These are phyloP conservation scores for Prunus mume DNA, from an alignment of 306 rosid genomes.

Conservation along the genomic window DNA sequence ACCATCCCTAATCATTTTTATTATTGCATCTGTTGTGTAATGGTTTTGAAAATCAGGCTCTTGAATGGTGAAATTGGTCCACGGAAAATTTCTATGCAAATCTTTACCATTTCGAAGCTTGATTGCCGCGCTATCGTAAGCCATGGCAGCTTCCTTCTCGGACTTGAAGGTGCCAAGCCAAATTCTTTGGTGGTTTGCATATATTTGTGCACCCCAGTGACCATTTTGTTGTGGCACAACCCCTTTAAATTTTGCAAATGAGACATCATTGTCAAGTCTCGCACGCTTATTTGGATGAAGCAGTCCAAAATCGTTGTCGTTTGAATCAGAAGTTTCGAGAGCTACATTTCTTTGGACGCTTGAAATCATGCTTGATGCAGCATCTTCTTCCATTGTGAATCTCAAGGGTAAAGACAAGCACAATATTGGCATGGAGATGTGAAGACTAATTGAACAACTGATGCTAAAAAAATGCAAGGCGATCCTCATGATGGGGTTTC, in stretches of 20 bases:
- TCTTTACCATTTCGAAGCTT: slow-evolving; percentile 64
- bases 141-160: slow-evolving; percentile 74
- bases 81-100: slow-evolving; percentile 63
- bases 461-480: background rate
- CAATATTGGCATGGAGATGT: slow-evolving; percentile 5
- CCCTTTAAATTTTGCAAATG: slow-evolving; percentile 58
- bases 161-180: slow-evolving; percentile 93
- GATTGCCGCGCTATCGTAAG: slow-evolving; percentile 73
- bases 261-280: slow-evolving; percentile 5
- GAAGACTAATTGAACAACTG: background rate
- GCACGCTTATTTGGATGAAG: slow-evolving; percentile 22
- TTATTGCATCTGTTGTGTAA: slow-evolving; percentile 39
- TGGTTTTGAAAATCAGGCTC: slow-evolving; percentile 67
- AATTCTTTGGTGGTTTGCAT: slow-evolving; percentile 75
- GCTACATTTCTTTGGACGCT: background rate
- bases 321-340: slow-evolving; percentile 25
- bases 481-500: background rate
- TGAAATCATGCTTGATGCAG: slow-evolving; percentile 26
- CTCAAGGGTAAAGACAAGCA: background rate
- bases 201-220: slow-evolving; percentile 90
- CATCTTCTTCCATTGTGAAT: slow-evolving; percentile 20
- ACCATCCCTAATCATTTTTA: slow-evolving; percentile 79
- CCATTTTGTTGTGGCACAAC: slow-evolving; percentile 85
- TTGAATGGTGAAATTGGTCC: slow-evolving; percentile 51
- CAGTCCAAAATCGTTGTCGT: slow-evolving; percentile 13